A percentile compares a stretch with the other conserved stretches of the same genome.
Evolutionary conservation across 148 eudicot genomes (phyloP).

Genomic region (Rhododendron molle): DNA sequence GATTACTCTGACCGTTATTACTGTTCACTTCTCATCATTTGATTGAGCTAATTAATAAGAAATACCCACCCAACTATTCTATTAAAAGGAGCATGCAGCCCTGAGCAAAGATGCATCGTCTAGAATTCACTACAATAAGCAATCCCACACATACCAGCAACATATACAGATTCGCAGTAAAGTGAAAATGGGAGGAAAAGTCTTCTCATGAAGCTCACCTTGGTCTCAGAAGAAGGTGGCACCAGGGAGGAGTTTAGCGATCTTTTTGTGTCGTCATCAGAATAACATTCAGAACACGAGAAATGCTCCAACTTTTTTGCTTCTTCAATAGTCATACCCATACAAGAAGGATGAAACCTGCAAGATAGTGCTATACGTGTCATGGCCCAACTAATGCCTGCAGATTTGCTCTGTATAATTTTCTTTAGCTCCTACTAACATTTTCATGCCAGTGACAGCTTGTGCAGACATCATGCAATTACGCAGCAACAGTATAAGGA

Average conservation of each 20-base stretch:
- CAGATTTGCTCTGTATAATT: neutral
- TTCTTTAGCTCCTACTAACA: neutral
- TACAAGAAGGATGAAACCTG: slow-evolving; percentile 96
- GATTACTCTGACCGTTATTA: neutral
- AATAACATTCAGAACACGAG: slow-evolving; percentile 72
- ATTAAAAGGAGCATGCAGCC: neutral
- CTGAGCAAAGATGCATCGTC: neutral
- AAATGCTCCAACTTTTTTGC: slow-evolving; percentile 87
- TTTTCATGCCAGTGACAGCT: neutral
- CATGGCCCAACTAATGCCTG: neutral
- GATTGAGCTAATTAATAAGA: neutral
- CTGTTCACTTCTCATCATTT: neutral
- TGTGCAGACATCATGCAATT: neutral
- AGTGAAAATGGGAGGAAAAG: slow-evolving; percentile 4
- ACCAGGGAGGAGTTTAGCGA: slow-evolving; percentile 45
- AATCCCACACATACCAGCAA: neutral
- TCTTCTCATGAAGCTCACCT: slow-evolving; percentile 38
- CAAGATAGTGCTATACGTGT: slow-evolving; percentile 11
- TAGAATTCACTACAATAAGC: neutral
- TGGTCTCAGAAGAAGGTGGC: slow-evolving; percentile 44
- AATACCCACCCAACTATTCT: neutral
- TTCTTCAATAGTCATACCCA: slow-evolving; percentile 93
- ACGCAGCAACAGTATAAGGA: neutral
- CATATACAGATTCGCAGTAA: neutral
- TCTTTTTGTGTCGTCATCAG: slow-evolving; percentile 61